Evolutionary conservation across 2,329 filamentous ascomycete species (phyloP), one percentile per base, ranked within the genome.

Genomic region (Chrysoporthe puriensis): DNA sequence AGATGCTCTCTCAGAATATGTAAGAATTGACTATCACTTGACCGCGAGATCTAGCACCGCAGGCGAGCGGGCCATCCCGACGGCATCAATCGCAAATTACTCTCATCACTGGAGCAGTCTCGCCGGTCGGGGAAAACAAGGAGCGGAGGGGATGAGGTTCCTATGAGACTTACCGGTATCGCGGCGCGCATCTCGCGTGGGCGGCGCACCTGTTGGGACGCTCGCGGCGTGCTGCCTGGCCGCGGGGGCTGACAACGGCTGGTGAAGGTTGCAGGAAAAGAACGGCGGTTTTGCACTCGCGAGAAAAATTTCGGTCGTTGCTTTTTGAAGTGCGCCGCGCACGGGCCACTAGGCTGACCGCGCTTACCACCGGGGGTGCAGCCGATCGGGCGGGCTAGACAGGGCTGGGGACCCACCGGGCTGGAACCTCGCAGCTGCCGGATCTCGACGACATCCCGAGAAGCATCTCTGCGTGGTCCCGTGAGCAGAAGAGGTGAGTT

Each of bases 21-120:
- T 97, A 97, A 97, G 94, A 95, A 89, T 88, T 90, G 82, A 94
- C 92, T 96, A 91, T 97, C 94, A 97, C 84, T 80, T 87, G 78
- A 83, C 86, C 83, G 82, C 78, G 82, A 85, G 90, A 90, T 94
- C 90, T 90, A 86, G 90, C 91, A 84, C 86, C 92, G 89, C 94
- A 88, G 94, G 94, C 94, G 91, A 91, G 93, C 89, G 91, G 83
- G 86, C 93, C 93, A 94, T 88, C 89, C 84, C 80, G 26, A 80
- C 80, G 83, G 85, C 87, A 91, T 97, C 94, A 96, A 95, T 95
- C 94, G 94, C 94, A 97, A 97, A 97, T 97, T 97, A 93, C 79
- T 92, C 85, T 91, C 94, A 97, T 97, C 94, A 92, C 91, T 73
- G 74, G 74, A 78, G 71, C 68, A 68, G 52, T 48, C 11, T 57